A percentile compares a stretch with the other conserved stretches of the same genome.
phyloP scores from a whole-genome alignment of 495 filamentous ascomycete species.

The Paragyromitra xinjiangensis region DNA sequence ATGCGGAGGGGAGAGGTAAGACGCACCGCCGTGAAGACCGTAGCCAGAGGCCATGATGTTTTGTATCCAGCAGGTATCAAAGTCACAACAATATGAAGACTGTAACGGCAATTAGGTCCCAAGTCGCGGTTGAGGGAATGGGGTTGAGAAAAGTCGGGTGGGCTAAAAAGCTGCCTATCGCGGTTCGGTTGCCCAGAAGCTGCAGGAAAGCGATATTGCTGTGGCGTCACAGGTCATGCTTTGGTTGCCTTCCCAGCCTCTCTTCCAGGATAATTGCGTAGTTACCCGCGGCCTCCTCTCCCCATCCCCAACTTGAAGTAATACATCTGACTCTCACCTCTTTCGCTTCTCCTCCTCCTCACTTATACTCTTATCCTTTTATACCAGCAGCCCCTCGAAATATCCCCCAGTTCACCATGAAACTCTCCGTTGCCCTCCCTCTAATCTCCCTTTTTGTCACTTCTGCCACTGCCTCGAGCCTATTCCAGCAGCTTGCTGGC shows the following conservation, averaged over 20 bases:
- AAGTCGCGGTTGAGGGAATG: background rate
- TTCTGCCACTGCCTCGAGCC: slow-evolving; percentile 57
- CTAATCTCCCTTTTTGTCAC: slow-evolving; percentile 57
- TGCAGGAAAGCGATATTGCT: background rate
- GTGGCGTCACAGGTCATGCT: slow-evolving; percentile 32
- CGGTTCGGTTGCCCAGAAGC: background rate
- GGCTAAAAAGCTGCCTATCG: slow-evolving; percentile 18
- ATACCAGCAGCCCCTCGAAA: background rate
- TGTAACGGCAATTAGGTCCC: background rate
- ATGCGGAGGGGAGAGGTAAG: slow-evolving; percentile 26
- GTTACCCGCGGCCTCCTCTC: slow-evolving; percentile 20
- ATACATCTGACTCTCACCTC: slow-evolving; percentile 6
- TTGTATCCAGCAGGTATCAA: slow-evolving; percentile 1
- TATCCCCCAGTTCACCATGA: slow-evolving; percentile 59
- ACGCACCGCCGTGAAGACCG: slow-evolving; percentile 80
- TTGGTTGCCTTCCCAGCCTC: slow-evolving; percentile 35
- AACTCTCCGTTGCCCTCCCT: slow-evolving; percentile 60
- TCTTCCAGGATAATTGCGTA: slow-evolving; percentile 3
- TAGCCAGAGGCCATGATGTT: slow-evolving; percentile 81
- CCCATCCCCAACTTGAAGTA: background rate
- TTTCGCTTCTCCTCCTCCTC: slow-evolving; percentile 11
- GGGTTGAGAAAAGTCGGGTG: slow-evolving; percentile 11
- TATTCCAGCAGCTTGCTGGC: slow-evolving; percentile 53
- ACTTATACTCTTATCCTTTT: background rate
- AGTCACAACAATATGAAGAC: background rate